Base-by-base conservation (phyloP, 495 filamentous ascomycete genomes). In the Aspergillus heteromorphus region DNA sequence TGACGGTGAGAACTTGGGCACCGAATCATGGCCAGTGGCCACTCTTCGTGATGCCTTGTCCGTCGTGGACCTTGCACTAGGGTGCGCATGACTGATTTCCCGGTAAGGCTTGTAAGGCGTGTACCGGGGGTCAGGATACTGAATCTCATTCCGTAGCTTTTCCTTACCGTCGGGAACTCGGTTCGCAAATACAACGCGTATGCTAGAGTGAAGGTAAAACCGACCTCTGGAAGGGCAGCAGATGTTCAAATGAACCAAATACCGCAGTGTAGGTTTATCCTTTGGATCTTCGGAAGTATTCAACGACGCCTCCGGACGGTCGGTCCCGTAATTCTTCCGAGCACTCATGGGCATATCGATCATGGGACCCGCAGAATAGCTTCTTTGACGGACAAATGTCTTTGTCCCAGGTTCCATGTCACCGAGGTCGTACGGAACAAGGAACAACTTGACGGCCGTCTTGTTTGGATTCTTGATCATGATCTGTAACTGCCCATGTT, bases 391-490 rank as follows among this genome's bases (percentile, higher is more conserved):
- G 57, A 99, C 87, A 59, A 99, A 99, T 2, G 93, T 99, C 64
- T 97, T 97, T 16, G 88, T 93, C 1, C 91, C 91, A 9, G 89
- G 79, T 57, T 93, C 88, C 95, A 99, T 99, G 51, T 91, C 93
- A n/a, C 82, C 78, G 7, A 99, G 78, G 67, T 97, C 92, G 63
- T 99, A 99, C 0, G 95, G 93, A 20, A 99, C 84, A 13, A 97
- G 79, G 60, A 97, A 99, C 14, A 97, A 73, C 67, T 97, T 97
- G 48, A 97, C 90, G 4, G 92, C 92, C 4, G 91, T 97, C 65
- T 96, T 97, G 75, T 96, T 91, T 10, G 89, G 91, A 60, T 96
- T 97, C 65, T 95, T 95, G 70, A 97, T 93, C 45, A 99, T 86
- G 58, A 99, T 95, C 68, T 99, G 93, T 21, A 99, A 75, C 65